A percentile compares a stretch with the other conserved stretches of the same genome.
phyloP scores from a whole-genome alignment of 805 yeast genomes.

The Maudiozyma barnettii region DNA sequence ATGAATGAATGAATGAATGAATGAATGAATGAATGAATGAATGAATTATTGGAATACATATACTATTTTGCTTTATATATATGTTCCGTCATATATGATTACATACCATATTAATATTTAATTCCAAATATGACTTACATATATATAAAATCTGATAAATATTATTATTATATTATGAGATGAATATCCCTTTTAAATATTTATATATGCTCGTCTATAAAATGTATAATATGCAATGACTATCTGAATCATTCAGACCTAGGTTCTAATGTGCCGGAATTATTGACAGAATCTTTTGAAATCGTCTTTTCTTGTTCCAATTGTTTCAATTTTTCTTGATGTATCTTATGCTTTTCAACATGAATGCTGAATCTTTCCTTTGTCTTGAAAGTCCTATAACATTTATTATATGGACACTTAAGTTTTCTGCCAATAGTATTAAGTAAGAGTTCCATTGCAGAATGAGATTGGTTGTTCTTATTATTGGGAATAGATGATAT shows the following conservation, averaged over 20 bases:
- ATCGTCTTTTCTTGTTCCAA: conserved; percentile 1
- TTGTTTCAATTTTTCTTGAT: conserved; percentile 24
- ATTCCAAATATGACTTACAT: not conserved
- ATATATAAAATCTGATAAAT: too few relatives aligned
- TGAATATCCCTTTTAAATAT: not conserved
- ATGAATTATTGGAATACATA: too few relatives aligned
- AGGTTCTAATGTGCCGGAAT: too few relatives aligned
- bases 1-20: not conserved
- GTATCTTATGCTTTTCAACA: conserved; percentile 28
- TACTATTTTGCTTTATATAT: too few relatives aligned
- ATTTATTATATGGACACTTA: conserved; percentile 42
- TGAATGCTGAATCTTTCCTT: conserved; percentile 26
- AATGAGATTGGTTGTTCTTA: not conserved
- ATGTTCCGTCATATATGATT: not conserved
- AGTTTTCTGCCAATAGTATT: conserved; percentile 30
- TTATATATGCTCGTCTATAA: not conserved
- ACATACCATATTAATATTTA: not conserved
- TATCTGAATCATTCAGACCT: too few relatives aligned
- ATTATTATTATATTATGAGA: too few relatives aligned
- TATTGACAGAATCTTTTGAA: not conserved
- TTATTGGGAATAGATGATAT: not conserved
- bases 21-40: too few relatives aligned
- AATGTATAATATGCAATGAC: too few relatives aligned
- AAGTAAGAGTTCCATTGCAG: conserved; percentile 25
- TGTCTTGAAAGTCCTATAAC: conserved; percentile 45